Base-by-base conservation (phyloP, 2,329 filamentous ascomycete species). In the Fusarium ramigenum region DNA sequence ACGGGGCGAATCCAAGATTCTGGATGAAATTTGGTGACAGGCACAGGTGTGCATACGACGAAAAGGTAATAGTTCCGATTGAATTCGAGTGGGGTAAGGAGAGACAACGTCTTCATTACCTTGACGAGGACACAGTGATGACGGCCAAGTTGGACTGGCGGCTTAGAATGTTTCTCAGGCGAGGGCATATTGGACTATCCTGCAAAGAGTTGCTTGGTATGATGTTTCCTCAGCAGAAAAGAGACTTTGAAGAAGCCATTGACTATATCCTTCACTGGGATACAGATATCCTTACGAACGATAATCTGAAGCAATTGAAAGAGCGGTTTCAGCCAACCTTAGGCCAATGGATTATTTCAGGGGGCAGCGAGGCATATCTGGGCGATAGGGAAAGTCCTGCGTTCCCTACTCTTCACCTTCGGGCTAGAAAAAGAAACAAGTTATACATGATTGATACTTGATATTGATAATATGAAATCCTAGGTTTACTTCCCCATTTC, bases 311-410 rank as follows among this genome's bases (percentile, higher is more conserved):
- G 3, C 9, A 47, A 0, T 10, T 47, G 0, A 28, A 10, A 28
- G 18, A 15, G 44, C 19, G 12, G 2, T 21, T 21, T 5, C 25
- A 28, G 1, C 0, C 44, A 1, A 28, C 18, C 5, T 47, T 47
- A 21, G 25, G 44, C 15, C 0, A 0, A 0, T 21, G 12, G 25
- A 15, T 47, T 0, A 21, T 7, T 15, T 10, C 9, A 0, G 18
- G 9, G 2, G 5, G 18, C 1, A 15, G 9, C 5, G 12, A 10
- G 2, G 5, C 4, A 28, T 2, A 0, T 5, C 3, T 21, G 19
- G 4, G 12, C 4, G 28, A 6, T 10, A 46, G 0, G 1, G 4
- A 28, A 0, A 7, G 8, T 21, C 12, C 9, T 7, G 2, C 0
- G 0, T 15, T 46, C 4, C 23, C 43, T 34, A 7, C 12, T 34